Evolutionary conservation across 768 basidiomycete genomes (phyloP).

Genomic region (Rhodotorula babjevae): DNA sequence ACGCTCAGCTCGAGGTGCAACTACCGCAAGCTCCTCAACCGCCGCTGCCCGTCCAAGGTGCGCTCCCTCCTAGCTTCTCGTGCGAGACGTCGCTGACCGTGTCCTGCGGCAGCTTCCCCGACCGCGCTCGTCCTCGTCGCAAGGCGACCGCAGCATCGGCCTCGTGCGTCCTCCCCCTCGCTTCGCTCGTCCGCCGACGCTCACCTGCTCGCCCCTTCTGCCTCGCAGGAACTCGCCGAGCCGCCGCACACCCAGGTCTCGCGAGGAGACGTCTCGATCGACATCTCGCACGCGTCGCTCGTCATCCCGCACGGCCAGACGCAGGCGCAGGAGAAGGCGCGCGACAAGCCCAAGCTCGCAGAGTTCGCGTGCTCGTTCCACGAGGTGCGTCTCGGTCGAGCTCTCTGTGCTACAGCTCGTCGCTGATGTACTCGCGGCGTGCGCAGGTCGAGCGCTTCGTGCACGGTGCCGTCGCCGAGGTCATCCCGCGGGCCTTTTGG

Average conservation of each 20-base stretch:
- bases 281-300: constrained; percentile 54
- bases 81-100: too few relatives aligned
- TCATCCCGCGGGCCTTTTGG: constrained; percentile 71
- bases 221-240: constrained; percentile 65
- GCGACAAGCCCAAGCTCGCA: constrained; percentile 66
- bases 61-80: background rate
- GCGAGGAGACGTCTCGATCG: constrained; percentile 51
- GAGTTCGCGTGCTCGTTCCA: constrained; percentile 65
- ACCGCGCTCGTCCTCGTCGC: background rate
- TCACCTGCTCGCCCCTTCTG: background rate
- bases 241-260: constrained; percentile 60
- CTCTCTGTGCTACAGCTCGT: too few relatives aligned
- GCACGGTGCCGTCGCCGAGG: constrained; percentile 58
- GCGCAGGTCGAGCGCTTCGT: constrained; percentile 67
- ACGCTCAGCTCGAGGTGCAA: constrained; percentile 65
- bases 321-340: constrained; percentile 50
- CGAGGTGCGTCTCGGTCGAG: constrained; percentile 53
- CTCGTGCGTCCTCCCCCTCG: constrained; percentile 51
- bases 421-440: too few relatives aligned
- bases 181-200: background rate
- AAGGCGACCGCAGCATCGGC: constrained; percentile 57
- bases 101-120: background rate
- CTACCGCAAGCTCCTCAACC: constrained; percentile 61
- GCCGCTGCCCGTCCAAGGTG: constrained; percentile 75
- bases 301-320: constrained; percentile 53